Evolutionary conservation across 352 stramenopile species (phyloP), one percentile per base, ranked within the genome.

Genomic region (Globisporangium splendens): DNA sequence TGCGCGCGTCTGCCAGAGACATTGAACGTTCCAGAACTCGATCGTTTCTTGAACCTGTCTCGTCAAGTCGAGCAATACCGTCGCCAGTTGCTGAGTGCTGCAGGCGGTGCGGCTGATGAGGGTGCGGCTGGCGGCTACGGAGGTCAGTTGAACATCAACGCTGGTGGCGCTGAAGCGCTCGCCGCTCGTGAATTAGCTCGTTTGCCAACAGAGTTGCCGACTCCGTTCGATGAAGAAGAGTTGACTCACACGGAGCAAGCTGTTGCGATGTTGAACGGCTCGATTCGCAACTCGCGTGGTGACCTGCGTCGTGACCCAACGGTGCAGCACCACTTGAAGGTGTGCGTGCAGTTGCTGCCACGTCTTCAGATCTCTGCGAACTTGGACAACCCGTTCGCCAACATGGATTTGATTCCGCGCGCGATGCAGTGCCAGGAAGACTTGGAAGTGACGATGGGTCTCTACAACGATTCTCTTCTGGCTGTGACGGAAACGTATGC

Each of bases 381-480:
- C 68, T 38, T 93, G 70, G 86, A 95, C 70, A 95, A 95, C 57
- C 86, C 86, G 58, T 95, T 95, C 49, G 86, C 86, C 17, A 93
- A 93, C 55, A 77, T 92, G 38, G 86, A 95, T 62, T 56, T 95
- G 48, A 95, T 95, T 56, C 83, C 83, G 46, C 86, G 83, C 10
- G 86, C 86, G 55, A 93, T 95, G 86, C 83, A 95, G 71, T 95
- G 81, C 69, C 82, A 93, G 54, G 83, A 95, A 61, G 83, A 93
- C 52, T 58, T 95, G 43, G 86, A 93, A 65, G 91, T 72, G 50
- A 93, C 86, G 3, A 95, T 93, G 79, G 82, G 84, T 46, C 64
- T 93, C 50, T 95, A 95, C 80, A 95, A 95, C 63, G 86, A 93
- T 67, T 95, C 86, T 61, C 72, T 95, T 54, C 65, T 95, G 54